Percentiles rank a stretch among this genome's conserved stretches.
These are phyloP conservation scores for Endogone sp. DNA, from an alignment of 192 early-diverging fungal genomes.

Conservation along the genomic window DNA sequence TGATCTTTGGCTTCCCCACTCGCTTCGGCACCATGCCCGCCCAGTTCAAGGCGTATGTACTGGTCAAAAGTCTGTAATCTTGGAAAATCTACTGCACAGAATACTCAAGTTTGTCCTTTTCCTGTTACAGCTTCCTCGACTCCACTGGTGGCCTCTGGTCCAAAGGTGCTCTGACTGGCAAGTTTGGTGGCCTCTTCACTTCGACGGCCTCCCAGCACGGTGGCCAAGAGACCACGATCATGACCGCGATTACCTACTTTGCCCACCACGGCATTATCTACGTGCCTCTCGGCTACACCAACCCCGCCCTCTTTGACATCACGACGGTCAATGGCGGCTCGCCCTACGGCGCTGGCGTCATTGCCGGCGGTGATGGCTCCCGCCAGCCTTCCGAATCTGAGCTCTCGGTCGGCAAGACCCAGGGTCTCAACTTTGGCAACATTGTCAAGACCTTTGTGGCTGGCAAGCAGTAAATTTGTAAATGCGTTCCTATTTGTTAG, in stretches of 20 bases:
- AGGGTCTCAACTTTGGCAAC: conserved; percentile 58
- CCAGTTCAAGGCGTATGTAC: conserved; percentile 59
- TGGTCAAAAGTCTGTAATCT: too few relatives aligned
- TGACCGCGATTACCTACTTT: conserved; percentile 62
- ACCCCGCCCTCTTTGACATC: conserved; percentile 6
- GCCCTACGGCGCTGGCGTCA: conserved; percentile 64
- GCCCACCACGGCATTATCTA: conserved; percentile 79
- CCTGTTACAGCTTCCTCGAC: conserved; percentile 17
- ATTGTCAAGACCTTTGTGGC: conserved; percentile 10
- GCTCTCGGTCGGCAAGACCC: conserved; percentile 52
- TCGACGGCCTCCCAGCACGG: conserved; percentile 74
- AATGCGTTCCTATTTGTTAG: too few relatives aligned
- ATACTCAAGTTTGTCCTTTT: conserved; percentile 9
- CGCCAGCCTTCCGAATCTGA: conserved; percentile 62
- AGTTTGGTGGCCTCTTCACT: conserved; percentile 71
- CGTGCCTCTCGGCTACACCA: conserved; percentile 64
- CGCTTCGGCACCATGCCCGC: conserved; percentile 71
- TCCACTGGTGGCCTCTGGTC: conserved; percentile 34
- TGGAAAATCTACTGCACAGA: conserved; percentile 44
- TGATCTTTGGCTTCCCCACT: conserved; percentile 58
- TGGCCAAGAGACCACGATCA: conserved; percentile 74
- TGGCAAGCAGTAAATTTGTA: background rate
- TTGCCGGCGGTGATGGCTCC: conserved; percentile 63
- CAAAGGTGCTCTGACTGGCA: conserved; percentile 54
- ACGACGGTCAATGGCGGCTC: conserved; percentile 63